These are phyloP conservation scores for Cicer judaicum DNA, from an alignment of 306 rosid genomes.

Conservation along the genomic window DNA sequence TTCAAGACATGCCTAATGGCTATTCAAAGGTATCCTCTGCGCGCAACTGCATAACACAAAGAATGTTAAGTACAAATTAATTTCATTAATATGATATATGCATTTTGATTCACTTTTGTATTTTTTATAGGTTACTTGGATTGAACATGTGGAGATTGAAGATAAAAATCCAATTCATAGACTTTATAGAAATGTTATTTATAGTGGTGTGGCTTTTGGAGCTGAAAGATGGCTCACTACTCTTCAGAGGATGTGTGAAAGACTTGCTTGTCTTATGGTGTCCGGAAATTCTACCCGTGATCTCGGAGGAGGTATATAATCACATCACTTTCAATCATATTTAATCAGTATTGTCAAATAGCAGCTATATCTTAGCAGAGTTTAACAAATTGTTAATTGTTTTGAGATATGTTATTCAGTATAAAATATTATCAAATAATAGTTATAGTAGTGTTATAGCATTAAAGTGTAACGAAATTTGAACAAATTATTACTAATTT, in stretches of 20 bases:
- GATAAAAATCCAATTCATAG: slow-evolving; percentile 75
- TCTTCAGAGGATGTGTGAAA: slow-evolving; percentile 85
- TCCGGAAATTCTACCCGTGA: slow-evolving; percentile 71
- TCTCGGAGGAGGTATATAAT: slow-evolving; percentile 79
- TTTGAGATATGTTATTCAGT: no score
- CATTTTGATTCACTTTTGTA: slow-evolving; percentile 28
- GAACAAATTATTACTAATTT: no score
- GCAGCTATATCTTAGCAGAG: no score
- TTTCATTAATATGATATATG: not conserved
- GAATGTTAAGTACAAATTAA: no score
- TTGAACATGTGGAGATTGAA: slow-evolving; percentile 91
- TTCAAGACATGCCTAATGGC: slow-evolving; percentile 96
- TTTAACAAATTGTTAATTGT: no score
- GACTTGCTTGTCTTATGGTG: slow-evolving; percentile 82
- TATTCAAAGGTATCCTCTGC: slow-evolving; percentile 58
- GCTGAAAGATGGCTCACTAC: slow-evolving; percentile 84
- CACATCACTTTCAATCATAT: not conserved
- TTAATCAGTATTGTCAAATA: no score
- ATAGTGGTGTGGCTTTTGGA: slow-evolving; percentile 80
- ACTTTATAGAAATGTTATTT: slow-evolving; percentile 70
- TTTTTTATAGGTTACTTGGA: slow-evolving; percentile 76
- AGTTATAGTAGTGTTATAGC: no score
- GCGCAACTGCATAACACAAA: no score
- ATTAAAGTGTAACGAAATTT: no score
- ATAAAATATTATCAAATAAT: no score